Evolutionary conservation across 805 yeast species (phyloP).

Genomic region (Hemisphaericaspora nanyangensis): DNA sequence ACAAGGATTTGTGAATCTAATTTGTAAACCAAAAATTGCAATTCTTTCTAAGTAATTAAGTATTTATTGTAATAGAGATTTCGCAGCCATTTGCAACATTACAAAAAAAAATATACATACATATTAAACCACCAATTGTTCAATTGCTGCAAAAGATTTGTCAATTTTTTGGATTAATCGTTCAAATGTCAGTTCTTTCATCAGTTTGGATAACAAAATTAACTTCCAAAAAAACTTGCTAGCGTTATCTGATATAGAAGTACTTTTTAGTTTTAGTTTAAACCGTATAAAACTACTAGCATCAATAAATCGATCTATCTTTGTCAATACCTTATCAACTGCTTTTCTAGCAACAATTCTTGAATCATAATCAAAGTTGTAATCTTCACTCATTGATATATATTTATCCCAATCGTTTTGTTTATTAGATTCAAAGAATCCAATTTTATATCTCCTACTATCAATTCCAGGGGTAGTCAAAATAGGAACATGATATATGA

Average conservation of each 20-base stretch:
- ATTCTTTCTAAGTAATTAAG: too few relatives aligned
- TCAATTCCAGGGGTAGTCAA: slow-evolving; percentile 27
- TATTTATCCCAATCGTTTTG: slow-evolving; percentile 15
- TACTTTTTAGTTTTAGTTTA: slow-evolving; percentile 3
- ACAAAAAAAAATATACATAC: too few relatives aligned
- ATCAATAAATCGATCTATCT: slow-evolving; percentile 1
- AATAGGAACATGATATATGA: slow-evolving; percentile 25
- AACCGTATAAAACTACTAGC: not conserved
- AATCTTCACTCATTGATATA: slow-evolving; percentile 17
- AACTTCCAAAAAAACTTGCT: slow-evolving; percentile 8
- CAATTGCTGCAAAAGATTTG: slow-evolving; percentile 1
- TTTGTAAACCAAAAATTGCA: too few relatives aligned
- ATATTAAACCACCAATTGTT: too few relatives aligned
- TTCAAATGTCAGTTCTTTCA: slow-evolving; percentile 3
- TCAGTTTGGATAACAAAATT: slow-evolving; percentile 8
- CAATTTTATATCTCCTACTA: slow-evolving; percentile 12
- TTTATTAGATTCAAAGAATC: slow-evolving; percentile 6
- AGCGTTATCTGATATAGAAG: not conserved
- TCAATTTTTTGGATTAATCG: slow-evolving; percentile 4
- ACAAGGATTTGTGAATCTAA: too few relatives aligned
- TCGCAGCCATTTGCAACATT: too few relatives aligned
- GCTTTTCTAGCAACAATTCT: slow-evolving; percentile 9
- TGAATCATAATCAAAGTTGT: slow-evolving; percentile 14
- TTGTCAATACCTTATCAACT: slow-evolving; percentile 6
- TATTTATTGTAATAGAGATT: too few relatives aligned